A percentile compares a stretch with the other conserved stretches of the same genome.
These are phyloP conservation scores for Neurospora sp. DNA, from an alignment of 495 filamentous ascomycete species.

Conservation along the genomic window DNA sequence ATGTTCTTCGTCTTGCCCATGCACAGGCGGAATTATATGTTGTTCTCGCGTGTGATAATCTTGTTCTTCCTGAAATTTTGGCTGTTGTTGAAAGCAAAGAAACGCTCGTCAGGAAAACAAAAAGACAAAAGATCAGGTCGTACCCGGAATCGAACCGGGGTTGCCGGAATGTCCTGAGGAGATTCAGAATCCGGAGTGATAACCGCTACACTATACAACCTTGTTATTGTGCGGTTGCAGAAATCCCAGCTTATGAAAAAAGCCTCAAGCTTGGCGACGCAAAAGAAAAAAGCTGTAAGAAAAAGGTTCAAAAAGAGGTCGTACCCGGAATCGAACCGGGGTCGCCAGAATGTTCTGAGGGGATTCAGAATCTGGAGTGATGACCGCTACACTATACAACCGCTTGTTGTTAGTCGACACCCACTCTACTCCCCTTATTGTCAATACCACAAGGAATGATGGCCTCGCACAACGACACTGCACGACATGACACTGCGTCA, in stretches of 20 bases:
- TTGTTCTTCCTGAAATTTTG: background rate
- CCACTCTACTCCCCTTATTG: background rate
- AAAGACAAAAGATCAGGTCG: conserved; percentile 8
- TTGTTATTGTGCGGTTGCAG: background rate
- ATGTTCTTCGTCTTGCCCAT: background rate
- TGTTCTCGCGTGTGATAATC: background rate
- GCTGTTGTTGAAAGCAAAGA: background rate
- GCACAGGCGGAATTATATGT: background rate
- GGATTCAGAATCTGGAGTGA: background rate
- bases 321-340: conserved; percentile 27
- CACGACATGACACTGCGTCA: background rate
- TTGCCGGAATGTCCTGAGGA: conserved; percentile 10
- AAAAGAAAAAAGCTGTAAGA: background rate
- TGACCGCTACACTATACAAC: background rate
- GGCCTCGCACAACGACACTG: background rate
- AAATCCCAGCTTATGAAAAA: background rate
- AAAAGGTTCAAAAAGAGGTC: conserved; percentile 8
- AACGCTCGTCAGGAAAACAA: background rate
- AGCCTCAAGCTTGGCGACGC: background rate
- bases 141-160: conserved; percentile 26
- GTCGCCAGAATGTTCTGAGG: conserved; percentile 12
- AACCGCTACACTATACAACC: background rate
- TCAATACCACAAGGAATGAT: background rate
- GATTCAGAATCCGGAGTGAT: background rate
- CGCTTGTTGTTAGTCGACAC: background rate